Conservation (phyloP, 2,329 filamentous ascomycete genomes). For the Sclerotiophoma versabilis region DNA sequence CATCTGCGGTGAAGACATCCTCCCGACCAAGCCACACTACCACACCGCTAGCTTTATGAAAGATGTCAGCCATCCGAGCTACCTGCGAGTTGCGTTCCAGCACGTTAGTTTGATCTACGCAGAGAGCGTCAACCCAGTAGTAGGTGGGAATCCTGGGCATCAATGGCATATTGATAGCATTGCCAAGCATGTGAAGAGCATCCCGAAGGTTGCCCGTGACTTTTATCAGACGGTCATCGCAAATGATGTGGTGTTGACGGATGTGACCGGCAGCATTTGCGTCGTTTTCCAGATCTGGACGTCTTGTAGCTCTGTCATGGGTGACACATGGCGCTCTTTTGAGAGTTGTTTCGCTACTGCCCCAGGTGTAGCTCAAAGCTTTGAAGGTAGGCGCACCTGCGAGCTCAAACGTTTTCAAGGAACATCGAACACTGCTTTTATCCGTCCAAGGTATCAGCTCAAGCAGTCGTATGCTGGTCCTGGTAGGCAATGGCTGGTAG, state of each 20-base stretch:
- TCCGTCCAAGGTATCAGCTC: conserved; percentile 25
- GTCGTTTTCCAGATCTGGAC: background rate
- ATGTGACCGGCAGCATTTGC: background rate
- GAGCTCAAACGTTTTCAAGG: conserved; percentile 1
- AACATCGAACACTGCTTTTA: conserved; percentile 20
- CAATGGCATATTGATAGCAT: conserved; percentile 9
- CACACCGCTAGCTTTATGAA: conserved; percentile 31
- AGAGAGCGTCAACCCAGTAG: conserved; percentile 44
- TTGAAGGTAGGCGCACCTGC: conserved; percentile 15
- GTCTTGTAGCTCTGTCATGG: background rate
- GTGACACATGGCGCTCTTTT: background rate
- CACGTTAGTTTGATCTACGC: conserved; percentile 37
- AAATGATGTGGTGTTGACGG: conserved; percentile 26
- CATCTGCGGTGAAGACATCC: conserved; percentile 34
- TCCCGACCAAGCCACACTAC: conserved; percentile 44
- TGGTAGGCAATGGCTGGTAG: conserved; percentile 28
- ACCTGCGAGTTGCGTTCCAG: conserved; percentile 37
- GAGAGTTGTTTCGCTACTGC: conserved; percentile 16
- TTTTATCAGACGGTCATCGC: conserved; percentile 27
- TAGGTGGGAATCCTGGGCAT: conserved; percentile 20
- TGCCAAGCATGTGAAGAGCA: conserved; percentile 34
- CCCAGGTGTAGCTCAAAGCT: conserved; percentile 32
- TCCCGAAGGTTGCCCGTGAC: conserved; percentile 33
- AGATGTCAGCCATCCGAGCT: conserved; percentile 40
- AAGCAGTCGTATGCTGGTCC: conserved; percentile 31